Base-by-base conservation (phyloP, 164 flowering plant genomes). In the Stephania yunnanensis region DNA sequence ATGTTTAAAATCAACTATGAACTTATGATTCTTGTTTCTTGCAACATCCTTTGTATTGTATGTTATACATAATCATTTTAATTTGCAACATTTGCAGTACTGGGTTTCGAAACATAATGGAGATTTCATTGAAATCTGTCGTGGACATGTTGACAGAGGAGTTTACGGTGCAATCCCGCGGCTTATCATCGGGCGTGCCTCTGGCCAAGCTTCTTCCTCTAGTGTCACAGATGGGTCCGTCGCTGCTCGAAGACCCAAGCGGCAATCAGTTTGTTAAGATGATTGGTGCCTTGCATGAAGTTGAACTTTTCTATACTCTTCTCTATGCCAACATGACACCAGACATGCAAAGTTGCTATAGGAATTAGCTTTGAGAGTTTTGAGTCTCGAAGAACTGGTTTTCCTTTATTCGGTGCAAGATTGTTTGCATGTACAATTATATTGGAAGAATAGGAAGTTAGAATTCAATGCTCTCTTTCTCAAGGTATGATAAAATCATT, bases 291-390 rank as follows among this genome's bases (percentile, higher is more conserved):
- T 74, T 90, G 19, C 95, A 88, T 6, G 96, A 90, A 78, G 96
- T 92, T 36, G 92, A 91, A 77, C 73, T 87, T 31, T 95, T 95
- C 78, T 95, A 86, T 85, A 90, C 97, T 6, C 87, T 93, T 72
- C 87, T 95, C 19, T 93, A 93, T 79, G 73, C 97, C 45, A 87
- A 85, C 78, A 85, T 82, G 85, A 86, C 90, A 20, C 13, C 71
- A 71, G 74, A 29, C 22, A 36, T 36, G 42, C 4, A 36, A 36
- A 36, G 0, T 36, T 2, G 1, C 2, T 36, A 36, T 2, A 36
- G 42, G 42, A 36, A 36, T 36, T 36, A 2, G 0, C 42, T 36
- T 36, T 36, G 42, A 36, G 42, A 4, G 42, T 36, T 36, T 36
- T 36, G 42, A 36, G 42, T 36, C 42, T 36, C 42, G 1, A 36